phyloP scores from a whole-genome alignment of 371 early-diverging fungal genomes.

The Mortierella sp. region DNA sequence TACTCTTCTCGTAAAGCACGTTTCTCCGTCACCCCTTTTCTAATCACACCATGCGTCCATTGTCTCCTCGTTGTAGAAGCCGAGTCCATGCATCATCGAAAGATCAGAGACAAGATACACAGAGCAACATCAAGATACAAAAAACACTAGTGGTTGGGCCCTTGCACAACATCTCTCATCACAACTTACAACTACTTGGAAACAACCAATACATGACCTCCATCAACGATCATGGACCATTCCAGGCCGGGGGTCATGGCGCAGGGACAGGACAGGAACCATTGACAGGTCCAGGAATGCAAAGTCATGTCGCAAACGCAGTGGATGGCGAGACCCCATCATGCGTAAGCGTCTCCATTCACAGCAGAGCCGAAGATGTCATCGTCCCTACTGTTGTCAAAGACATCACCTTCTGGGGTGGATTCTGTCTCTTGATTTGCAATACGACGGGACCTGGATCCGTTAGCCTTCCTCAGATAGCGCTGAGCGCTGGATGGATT shows the following conservation, averaged over 20 bases:
- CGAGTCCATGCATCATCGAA: conserved; percentile 28
- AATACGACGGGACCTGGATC: conserved; percentile 56
- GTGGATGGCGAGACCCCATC: background rate
- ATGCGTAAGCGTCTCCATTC: conserved; percentile 5
- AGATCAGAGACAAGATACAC: conserved; percentile 7
- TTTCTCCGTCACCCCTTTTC: background rate
- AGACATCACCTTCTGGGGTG: conserved; percentile 55
- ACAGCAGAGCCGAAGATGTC: background rate
- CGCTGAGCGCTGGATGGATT: conserved; percentile 50
- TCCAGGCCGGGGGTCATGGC: too few relatives aligned
- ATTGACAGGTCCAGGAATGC: too few relatives aligned
- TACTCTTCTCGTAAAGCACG: too few relatives aligned
- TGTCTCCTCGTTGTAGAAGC: conserved; percentile 17
- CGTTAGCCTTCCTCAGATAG: conserved; percentile 42
- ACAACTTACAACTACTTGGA: background rate
- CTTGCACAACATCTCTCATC: conserved; percentile 3
- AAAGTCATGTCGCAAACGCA: too few relatives aligned
- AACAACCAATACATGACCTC: background rate
- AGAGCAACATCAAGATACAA: conserved; percentile 29
- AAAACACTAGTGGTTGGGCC: conserved; percentile 31
- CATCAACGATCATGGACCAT: too few relatives aligned
- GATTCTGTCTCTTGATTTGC: conserved; percentile 51
- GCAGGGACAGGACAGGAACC: too few relatives aligned
- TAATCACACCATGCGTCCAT: background rate
- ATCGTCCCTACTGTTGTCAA: conserved; percentile 16